Percentiles rank a stretch among this genome's conserved stretches.
Conservation (phyloP, 139 green algal species). For the Edaphochlamys debaryana region DNA sequence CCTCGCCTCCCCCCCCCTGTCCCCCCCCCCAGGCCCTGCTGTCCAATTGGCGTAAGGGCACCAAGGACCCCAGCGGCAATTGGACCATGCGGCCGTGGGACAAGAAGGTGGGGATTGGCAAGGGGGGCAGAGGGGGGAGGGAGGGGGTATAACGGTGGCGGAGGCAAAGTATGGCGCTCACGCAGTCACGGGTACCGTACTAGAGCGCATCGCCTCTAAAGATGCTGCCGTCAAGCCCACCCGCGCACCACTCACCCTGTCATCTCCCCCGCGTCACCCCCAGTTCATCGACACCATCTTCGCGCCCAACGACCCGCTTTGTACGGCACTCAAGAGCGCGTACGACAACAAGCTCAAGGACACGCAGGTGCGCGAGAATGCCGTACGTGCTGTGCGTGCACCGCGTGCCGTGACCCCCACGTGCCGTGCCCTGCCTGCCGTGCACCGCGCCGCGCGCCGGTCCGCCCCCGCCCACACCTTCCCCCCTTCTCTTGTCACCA, state of each 20-base stretch:
- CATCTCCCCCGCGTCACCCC: too few relatives aligned
- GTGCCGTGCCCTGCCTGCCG: too few relatives aligned
- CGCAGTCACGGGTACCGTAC: too few relatives aligned
- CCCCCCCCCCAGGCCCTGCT: conserved; percentile 11
- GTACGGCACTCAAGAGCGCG: conserved; percentile 34
- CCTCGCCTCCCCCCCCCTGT: too few relatives aligned
- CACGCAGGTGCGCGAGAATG: conserved; percentile 25
- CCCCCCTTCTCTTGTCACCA: too few relatives aligned
- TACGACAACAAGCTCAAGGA: conserved; percentile 44
- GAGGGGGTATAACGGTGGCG: too few relatives aligned
- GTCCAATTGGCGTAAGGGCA: conserved; percentile 30
- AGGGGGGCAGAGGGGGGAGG: too few relatives aligned
- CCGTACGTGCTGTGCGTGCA: background rate
- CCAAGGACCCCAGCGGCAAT: background rate
- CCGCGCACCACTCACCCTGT: too few relatives aligned
- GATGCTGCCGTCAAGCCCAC: too few relatives aligned
- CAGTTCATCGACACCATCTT: conserved; percentile 45
- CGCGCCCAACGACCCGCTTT: conserved; percentile 43
- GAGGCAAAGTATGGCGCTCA: too few relatives aligned
- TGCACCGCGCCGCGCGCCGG: background rate
- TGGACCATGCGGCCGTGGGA: conserved; percentile 31
- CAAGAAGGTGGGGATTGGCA: conserved; percentile 15
- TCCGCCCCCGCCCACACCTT: background rate
- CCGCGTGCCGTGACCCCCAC: too few relatives aligned
- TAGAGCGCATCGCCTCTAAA: too few relatives aligned